Conservation (phyloP, 148 eudicot species). For the Euryodendron excelsum region DNA sequence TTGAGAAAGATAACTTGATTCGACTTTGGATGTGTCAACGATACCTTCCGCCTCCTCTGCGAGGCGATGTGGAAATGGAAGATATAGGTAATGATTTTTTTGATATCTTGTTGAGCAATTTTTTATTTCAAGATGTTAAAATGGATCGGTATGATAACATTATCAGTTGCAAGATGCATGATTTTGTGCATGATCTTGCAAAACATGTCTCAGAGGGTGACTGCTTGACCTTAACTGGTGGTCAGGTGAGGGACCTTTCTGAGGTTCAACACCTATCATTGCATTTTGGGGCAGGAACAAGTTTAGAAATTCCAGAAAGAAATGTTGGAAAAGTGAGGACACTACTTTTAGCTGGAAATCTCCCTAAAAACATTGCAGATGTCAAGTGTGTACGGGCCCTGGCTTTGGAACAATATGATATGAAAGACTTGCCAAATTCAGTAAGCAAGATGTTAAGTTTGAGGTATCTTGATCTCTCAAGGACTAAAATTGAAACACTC, state of each 20-base stretch:
- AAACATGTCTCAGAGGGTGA: neutral
- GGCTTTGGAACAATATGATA: neutral
- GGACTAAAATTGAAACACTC: neutral
- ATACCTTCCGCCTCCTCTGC: conserved; percentile 1
- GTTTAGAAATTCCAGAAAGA: neutral
- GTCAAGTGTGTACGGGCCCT: conserved; percentile 4
- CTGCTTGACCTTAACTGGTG: neutral
- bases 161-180: neutral
- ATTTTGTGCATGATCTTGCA: neutral
- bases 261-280: neutral
- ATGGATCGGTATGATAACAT: neutral
- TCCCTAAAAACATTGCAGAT: neutral
- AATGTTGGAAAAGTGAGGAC: neutral
- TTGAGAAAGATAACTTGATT: neutral
- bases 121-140: neutral
- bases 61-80: neutral
- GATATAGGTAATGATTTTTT: neutral
- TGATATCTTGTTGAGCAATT: neutral
- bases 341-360: neutral
- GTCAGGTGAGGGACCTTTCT: neutral
- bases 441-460: conserved; percentile 15
- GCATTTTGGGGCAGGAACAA: neutral
- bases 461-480: conserved; percentile 25
- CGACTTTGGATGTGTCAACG: conserved; percentile 24
- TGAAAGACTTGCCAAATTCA: neutral